These are phyloP conservation scores for Brasilioporus rufonigricans DNA, from an alignment of 768 basidiomycete species.

Conservation along the genomic window DNA sequence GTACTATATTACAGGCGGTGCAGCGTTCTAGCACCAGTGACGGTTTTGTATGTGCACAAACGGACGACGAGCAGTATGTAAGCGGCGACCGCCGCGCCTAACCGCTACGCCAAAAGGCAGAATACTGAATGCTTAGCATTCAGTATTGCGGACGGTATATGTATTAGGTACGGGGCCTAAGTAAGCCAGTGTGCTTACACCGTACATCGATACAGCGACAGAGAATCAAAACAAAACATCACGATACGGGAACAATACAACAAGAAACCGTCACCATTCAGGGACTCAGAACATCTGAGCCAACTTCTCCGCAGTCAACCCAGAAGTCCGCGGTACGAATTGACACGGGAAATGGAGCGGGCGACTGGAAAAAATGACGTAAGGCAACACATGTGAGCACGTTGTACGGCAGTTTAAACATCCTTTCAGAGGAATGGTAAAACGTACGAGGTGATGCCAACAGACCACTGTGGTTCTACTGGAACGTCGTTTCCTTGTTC, in stretches of 20 bases:
- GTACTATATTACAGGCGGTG: background rate
- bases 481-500: constrained; percentile 22
- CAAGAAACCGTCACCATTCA: too few species aligned
- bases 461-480: constrained; percentile 22
- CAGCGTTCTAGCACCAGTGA: background rate
- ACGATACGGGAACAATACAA: background rate
- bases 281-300: constrained; percentile 18
- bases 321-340: constrained; percentile 23
- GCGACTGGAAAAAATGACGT: constrained; percentile 12
- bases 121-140: too few species aligned
- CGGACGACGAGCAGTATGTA: too few species aligned
- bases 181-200: too few species aligned
- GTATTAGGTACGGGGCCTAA: too few species aligned
- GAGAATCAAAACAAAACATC: background rate
- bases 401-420: background rate
- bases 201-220: background rate
- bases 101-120: too few species aligned
- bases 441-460: constrained; percentile 29
- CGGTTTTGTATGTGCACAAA: background rate
- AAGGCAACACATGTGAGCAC: background rate
- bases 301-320: constrained; percentile 17
- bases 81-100: too few species aligned
- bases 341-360: constrained; percentile 26
- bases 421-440: background rate
- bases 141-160: too few species aligned